A percentile compares a stretch with the other conserved stretches of the same genome.
These are phyloP conservation scores for Bruguiera hainesii DNA, from an alignment of 441 rosid genomes.

Conservation along the genomic window DNA sequence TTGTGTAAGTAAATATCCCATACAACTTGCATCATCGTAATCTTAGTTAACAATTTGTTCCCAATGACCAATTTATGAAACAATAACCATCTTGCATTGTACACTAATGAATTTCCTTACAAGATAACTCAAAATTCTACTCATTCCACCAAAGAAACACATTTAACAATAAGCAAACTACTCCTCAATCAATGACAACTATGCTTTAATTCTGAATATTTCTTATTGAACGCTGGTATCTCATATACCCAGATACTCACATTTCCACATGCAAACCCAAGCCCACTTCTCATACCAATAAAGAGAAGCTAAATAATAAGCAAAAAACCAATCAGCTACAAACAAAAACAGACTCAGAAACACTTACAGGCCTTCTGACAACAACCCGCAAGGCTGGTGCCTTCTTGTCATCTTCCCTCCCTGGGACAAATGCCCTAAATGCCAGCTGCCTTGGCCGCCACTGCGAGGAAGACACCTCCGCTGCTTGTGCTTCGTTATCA, in stretches of 20 bases:
- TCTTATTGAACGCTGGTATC: background rate
- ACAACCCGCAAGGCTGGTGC: constrained; percentile 45
- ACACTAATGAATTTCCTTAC: too few species aligned
- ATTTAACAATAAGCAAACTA: constrained; percentile 3
- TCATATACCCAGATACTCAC: constrained; percentile 8
- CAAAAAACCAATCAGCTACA: background rate
- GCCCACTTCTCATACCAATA: background rate
- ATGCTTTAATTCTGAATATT: constrained; percentile 11
- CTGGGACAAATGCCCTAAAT: constrained; percentile 43
- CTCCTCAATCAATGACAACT: constrained; percentile 13
- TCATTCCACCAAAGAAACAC: background rate
- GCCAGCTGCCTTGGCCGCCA: constrained; percentile 85
- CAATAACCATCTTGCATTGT: too few species aligned
- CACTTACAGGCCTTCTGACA: constrained; percentile 73
- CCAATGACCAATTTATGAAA: too few species aligned
- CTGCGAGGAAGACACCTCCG: constrained; percentile 30
- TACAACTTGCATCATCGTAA: too few species aligned
- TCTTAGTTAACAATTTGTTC: too few species aligned
- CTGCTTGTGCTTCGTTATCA: constrained; percentile 38
- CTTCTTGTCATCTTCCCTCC: constrained; percentile 29
- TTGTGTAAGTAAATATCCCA: too few species aligned
- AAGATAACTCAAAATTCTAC: constrained; percentile 2
- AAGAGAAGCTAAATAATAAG: constrained; percentile 9
- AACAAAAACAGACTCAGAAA: constrained; percentile 15
- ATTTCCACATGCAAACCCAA: constrained; percentile 15